Base-by-base conservation (phyloP, 2,329 filamentous ascomycete species). In the Zelopaecilomyces penicillatus region DNA sequence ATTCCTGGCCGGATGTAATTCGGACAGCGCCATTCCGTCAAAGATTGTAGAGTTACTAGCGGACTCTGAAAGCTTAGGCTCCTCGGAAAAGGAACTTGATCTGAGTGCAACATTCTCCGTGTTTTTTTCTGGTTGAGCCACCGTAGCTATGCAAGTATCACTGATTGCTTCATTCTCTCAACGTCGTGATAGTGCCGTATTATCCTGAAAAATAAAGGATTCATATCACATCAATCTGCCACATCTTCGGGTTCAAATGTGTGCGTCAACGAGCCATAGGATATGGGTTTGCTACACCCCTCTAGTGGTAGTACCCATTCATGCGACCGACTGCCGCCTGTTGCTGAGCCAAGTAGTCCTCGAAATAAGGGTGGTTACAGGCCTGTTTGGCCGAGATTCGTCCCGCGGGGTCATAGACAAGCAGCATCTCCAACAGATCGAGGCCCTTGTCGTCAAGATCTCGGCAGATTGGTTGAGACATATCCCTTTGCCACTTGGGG, bases 381-480 rank as follows among this genome's bases (percentile, higher is more conserved):
- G 88, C 83, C 62, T 88, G 85, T 73, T 95, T 95, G 42, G 90
- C 89, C 5, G 87, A 94, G 55, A 95, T 87, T 52, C 89, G 84
- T 43, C 82, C 81, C 26, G 87, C 87, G 3, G 89, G 89, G 61
- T 95, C 89, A 59, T 91, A 95, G 45, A 90, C 82, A 36, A 95
- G 79, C 69, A 95, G 78, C 58, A 71, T 68, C 58, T 82, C 77
- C 9, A 82, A 66, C 27, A 88, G 73, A 46, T 88, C 80, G 9
- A 87, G 71, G 27, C 85, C 85, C 27, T 74, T 65, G 2, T 85
- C 79, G 53, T 94, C 86, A 39, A 95, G 76, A 43, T 75, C 83
- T 37, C 78, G 76, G 57, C 89, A 86, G 32, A 93, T 73, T 29
- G 78, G 69, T 40, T 73, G 71, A 27, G 76, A 73, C 47, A 77